Base-by-base conservation (phyloP, 73 alveolate species). In the Breviolum minutum region DNA sequence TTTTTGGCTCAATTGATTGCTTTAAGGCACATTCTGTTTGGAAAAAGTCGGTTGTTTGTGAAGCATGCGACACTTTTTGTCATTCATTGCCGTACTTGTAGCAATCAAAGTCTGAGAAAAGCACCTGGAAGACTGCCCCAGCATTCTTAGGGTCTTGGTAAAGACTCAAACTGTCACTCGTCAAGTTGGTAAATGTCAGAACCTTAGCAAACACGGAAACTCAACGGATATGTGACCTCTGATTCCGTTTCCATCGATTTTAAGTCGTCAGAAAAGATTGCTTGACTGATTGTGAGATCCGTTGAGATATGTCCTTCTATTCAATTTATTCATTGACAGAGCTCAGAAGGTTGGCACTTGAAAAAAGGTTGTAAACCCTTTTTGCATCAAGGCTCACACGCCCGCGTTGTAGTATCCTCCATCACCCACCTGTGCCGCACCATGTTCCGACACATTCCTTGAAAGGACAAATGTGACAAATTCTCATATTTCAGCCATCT, bases 381-480 rank as follows among this genome's bases (percentile, higher is more conserved):
- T 14, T 68, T 14, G 24, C 24, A 9, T 48, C 63, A 71, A 16
- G 96, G 63, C 62, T 26, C 87, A 20, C 5, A 40, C 97, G 54
- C 97, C 97, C 20, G 97, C 88, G 54, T 91, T 61, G 89, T 73
- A 91, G 80, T 91, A 91, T 10, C 82, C 97, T 17, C 97, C 97
- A 20, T 91, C 54, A 22, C 97, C 97, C 26, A 32, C 97, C 97
- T 91, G 83, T 19, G 32, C 9, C 26, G 81, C 29, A 16, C 26
- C 12, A 71, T 71, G 81, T 26, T 71, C 26, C 81, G 32, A 71
- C 40, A 20, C 81, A 12, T 40, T 40, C 54, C 54, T 40, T 40
- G 54, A 40, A 73, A 22, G 48, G 14, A 9, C 83, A 30, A 82
- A 48, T 20, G 40, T 40, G 30, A 11, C 68, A 16, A 40, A 16